Conservation (phyloP, 805 yeast genomes). For the Scheffersomyces coipomensis region DNA sequence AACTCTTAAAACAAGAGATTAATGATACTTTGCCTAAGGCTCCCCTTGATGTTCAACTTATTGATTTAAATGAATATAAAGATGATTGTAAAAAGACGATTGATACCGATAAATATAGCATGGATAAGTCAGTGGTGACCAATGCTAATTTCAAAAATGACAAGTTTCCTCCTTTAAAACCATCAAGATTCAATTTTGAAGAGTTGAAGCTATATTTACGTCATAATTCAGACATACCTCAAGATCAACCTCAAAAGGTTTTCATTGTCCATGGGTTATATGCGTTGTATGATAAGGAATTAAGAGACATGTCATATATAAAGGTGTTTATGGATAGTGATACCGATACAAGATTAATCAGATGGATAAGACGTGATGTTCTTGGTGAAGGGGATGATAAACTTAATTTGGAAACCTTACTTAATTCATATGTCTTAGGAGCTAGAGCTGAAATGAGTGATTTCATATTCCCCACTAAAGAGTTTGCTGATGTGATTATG, state of each 20-base stretch:
- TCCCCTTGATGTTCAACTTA: conserved; percentile 21
- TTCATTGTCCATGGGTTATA: conserved; percentile 72
- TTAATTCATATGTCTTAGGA: conserved; percentile 48
- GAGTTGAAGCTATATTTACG: conserved; percentile 17
- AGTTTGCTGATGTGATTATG: conserved; percentile 69
- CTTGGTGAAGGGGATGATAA: conserved; percentile 10
- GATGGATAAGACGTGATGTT: conserved; percentile 62
- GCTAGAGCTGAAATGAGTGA: conserved; percentile 68
- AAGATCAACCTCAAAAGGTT: conserved; percentile 25
- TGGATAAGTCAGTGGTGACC: conserved; percentile 24
- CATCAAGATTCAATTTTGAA: conserved; percentile 42
- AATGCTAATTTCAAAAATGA: conserved; percentile 21
- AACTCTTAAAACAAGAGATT: conserved; percentile 31
- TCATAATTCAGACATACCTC: conserved; percentile 6
- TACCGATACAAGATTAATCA: conserved; percentile 78
- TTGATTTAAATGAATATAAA: conserved; percentile 47
- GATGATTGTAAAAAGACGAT: conserved; percentile 14
- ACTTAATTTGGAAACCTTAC: conserved; percentile 30
- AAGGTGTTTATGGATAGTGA: conserved; percentile 81
- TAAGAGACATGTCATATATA: conserved; percentile 57
- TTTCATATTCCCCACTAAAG: conserved; percentile 66
- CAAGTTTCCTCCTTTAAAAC: conserved; percentile 25
- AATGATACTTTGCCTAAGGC: conserved; percentile 8
- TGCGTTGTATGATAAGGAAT: conserved; percentile 62
- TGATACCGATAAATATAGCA: conserved; percentile 19